A percentile compares a stretch with the other conserved stretches of the same genome.
Conservation (phyloP, 176 grass and related monocot genomes). For the Dendrocalamus sinicus region DNA sequence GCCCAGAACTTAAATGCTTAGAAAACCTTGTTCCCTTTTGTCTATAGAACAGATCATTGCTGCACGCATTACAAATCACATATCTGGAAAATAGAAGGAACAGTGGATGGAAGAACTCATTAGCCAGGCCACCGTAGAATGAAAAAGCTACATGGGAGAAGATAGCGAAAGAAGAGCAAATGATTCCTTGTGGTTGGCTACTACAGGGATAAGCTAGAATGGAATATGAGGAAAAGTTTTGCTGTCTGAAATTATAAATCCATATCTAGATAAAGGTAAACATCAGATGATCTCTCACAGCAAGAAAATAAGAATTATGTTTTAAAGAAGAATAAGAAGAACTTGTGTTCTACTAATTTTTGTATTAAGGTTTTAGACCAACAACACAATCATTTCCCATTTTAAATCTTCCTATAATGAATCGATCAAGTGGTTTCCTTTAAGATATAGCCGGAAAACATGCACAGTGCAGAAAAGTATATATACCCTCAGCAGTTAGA, state of each 20-base stretch:
- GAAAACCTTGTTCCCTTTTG: slow-evolving; percentile 89
- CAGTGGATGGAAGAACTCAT: slow-evolving; percentile 32
- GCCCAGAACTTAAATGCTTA: slow-evolving; percentile 70
- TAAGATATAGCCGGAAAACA: not conserved
- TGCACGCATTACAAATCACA: slow-evolving; percentile 97
- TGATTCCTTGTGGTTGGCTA: not conserved
- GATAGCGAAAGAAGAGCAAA: slow-evolving; percentile 24
- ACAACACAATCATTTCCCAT: not conserved
- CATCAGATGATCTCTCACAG: not conserved
- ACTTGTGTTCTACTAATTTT: not conserved
- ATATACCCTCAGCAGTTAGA: not conserved
- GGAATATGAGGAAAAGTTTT: slow-evolving; percentile 20
- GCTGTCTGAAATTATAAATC: slow-evolving; percentile 10
- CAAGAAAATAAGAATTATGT: not conserved
- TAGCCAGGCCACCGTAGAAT: slow-evolving; percentile 16
- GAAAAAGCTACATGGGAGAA: slow-evolving; percentile 24
- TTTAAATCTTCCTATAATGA: not conserved
- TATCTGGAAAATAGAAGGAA: slow-evolving; percentile 67
- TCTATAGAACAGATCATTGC: slow-evolving; percentile 76
- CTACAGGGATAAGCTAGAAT: slow-evolving; percentile 19
- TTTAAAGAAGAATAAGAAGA: not conserved
- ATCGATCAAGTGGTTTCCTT: not conserved
- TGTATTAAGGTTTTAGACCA: slow-evolving; percentile 6
- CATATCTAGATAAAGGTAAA: slow-evolving; percentile 15
- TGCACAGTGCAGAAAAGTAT: not conserved